Evolutionary conservation across 129 eudicot species (phyloP).

Genomic region (Deinandra increscens): DNA sequence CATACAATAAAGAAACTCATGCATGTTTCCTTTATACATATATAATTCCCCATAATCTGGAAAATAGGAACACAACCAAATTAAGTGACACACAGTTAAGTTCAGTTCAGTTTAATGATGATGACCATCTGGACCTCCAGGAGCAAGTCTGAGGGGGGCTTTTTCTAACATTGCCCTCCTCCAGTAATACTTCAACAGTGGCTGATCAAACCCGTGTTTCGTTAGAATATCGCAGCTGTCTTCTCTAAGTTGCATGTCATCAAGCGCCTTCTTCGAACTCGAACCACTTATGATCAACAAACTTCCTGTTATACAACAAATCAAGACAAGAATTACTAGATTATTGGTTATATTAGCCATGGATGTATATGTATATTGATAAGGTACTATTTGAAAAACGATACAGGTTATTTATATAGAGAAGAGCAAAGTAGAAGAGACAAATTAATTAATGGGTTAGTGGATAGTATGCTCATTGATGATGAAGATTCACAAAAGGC

Average conservation of each 20-base stretch:
- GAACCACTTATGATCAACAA: conserved; percentile 21
- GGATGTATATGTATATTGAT: not conserved
- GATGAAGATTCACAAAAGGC: conserved; percentile 30
- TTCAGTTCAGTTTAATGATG: conserved; percentile 39
- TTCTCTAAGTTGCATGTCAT: conserved; percentile 26
- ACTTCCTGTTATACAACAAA: conserved; percentile 27
- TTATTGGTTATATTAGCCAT: conserved; percentile 29
- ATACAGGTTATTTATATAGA: conserved; percentile 22
- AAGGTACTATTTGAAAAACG: not conserved
- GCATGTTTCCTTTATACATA: no score
- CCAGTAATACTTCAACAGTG: conserved; percentile 35
- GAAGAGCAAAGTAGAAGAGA: conserved; percentile 18
- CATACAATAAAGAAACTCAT: conserved; percentile 16
- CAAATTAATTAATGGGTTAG: conserved; percentile 17
- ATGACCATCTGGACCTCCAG: conserved; percentile 56
- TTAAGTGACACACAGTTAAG: no score
- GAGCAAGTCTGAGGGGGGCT: conserved; percentile 34
- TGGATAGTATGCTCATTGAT: conserved; percentile 37
- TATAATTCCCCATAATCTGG: no score
- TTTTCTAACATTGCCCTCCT: conserved; percentile 40
- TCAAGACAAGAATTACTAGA: conserved; percentile 3
- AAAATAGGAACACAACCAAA: no score
- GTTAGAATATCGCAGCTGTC: conserved; percentile 23
- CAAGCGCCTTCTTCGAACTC: conserved; percentile 8
- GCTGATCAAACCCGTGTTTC: conserved; percentile 40